Base-by-base conservation (phyloP, 345 rosid species). In the Bretschneidera sinensis region DNA sequence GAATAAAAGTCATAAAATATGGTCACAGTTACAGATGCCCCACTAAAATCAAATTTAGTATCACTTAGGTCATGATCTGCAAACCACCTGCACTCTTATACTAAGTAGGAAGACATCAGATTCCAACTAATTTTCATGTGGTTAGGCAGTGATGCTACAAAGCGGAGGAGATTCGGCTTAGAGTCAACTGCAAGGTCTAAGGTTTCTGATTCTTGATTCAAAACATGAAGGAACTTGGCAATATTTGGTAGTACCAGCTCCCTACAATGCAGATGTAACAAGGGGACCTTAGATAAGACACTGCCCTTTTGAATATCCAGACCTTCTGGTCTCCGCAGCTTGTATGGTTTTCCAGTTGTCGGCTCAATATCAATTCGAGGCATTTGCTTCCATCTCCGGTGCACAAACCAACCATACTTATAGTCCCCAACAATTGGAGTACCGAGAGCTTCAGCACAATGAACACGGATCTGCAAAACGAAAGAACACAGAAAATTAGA, bases 91-190 rank as follows among this genome's bases (percentile, higher is more conserved):
- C n/a, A n/a, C n/a, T n/a, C n/a, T n/a, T n/a, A 88, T 45, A 91
- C 87, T 63, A 91, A 72, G 77, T 78, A 91, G 54, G 96, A 91
- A 19, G 96, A 91, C 96, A 88, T 91, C 47, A 88, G 70, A 68
- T 91, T 88, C 96, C 98, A 91, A 70, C 98, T 88, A 43, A 88
- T 88, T 81, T 82, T 86, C 92, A 91, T 88, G 76, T 88, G 96
- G 57, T 78, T 68, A 50, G 96, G 96, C 95, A 91, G 85, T 9
- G 85, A 62, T 24, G 80, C 90, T 61, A 86, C 95, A 64, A 86
- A 85, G 19, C 90, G 85, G 54, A 88, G 84, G 60, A 84, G 71
- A 72, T 88, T 83, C 0, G 84, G 84, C 59, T 79, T 83, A 23
- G 71, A 66, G 18, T 50, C 60, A 65, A 65, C 31, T 25, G 59